phyloP scores from a whole-genome alignment of 192 early-diverging fungal genomes.

The Chytriomyces sp. region DNA sequence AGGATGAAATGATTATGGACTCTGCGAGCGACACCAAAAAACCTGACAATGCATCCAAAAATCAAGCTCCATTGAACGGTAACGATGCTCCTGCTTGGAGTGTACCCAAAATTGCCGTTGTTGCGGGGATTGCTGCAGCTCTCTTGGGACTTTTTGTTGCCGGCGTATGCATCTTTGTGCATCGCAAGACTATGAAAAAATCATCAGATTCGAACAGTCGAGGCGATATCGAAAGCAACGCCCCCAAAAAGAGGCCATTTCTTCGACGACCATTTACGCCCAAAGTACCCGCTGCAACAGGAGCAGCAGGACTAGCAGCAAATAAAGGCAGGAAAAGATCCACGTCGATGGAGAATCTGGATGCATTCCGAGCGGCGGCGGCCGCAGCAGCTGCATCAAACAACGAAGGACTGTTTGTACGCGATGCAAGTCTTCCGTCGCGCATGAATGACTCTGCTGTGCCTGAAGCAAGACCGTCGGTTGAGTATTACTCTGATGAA shows the following conservation, averaged over 20 bases:
- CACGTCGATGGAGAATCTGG: background rate
- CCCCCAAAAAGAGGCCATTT: background rate
- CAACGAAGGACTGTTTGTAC: background rate
- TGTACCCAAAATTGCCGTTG: background rate
- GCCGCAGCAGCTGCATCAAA: background rate
- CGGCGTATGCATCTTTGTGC: background rate
- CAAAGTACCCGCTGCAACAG: background rate
- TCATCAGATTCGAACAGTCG: background rate
- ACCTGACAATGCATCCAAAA: background rate
- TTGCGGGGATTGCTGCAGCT: background rate
- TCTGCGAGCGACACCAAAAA: background rate
- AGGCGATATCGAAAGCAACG: background rate
- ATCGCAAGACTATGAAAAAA: background rate
- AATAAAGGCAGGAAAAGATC: background rate
- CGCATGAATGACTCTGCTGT: background rate
- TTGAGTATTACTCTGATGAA: background rate
- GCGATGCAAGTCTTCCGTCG: background rate
- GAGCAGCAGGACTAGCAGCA: background rate
- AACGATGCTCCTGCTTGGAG: background rate
- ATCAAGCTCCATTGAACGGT: background rate
- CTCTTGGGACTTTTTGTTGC: background rate
- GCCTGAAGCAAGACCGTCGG: background rate
- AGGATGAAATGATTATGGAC: too few relatives aligned
- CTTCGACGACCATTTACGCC: background rate
- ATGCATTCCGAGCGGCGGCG: background rate